Conservation (phyloP, 495 filamentous ascomycete species). For the Coniosporium apollinis region DNA sequence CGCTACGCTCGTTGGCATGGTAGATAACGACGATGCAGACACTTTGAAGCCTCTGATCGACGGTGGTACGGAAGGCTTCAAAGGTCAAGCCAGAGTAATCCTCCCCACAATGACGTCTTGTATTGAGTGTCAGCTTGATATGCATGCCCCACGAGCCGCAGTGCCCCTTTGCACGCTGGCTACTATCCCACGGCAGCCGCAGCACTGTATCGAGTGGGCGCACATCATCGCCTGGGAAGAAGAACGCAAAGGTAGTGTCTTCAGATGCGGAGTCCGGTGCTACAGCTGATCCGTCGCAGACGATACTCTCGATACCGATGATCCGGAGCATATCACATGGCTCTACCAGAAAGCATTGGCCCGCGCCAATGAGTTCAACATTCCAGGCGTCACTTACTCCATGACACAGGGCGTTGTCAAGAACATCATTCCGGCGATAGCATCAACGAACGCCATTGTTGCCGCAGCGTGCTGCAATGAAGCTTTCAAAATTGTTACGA, state of each 20-base stretch:
- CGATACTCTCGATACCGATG: constrained; percentile 71
- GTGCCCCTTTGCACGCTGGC: constrained; percentile 95
- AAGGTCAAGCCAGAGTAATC: constrained; percentile 89
- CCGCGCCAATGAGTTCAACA: constrained; percentile 77
- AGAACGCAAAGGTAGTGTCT: constrained; percentile 32
- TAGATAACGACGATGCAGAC: constrained; percentile 62
- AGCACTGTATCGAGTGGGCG: constrained; percentile 99
- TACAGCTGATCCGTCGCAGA: background rate
- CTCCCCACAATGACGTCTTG: constrained; percentile 83
- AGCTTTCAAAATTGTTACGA: constrained; percentile 82
- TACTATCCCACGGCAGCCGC: constrained; percentile 89
- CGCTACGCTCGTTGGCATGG: constrained; percentile 76
- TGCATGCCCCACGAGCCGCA: constrained; percentile 85
- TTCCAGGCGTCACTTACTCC: constrained; percentile 86
- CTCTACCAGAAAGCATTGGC: constrained; percentile 71
- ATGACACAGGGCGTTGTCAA: constrained; percentile 97
- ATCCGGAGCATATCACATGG: constrained; percentile 95
- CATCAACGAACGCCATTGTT: constrained; percentile 92
- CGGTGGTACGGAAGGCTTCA: constrained; percentile 96
- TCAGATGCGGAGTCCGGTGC: constrained; percentile 14
- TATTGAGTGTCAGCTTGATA: constrained; percentile 96
- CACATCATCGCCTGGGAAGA: constrained; percentile 73
- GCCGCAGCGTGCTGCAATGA: constrained; percentile 93
- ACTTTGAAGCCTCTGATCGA: constrained; percentile 84
- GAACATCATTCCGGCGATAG: constrained; percentile 98